Conservation (phyloP, 805 yeast genomes). For the Brettanomyces naardenensis region DNA sequence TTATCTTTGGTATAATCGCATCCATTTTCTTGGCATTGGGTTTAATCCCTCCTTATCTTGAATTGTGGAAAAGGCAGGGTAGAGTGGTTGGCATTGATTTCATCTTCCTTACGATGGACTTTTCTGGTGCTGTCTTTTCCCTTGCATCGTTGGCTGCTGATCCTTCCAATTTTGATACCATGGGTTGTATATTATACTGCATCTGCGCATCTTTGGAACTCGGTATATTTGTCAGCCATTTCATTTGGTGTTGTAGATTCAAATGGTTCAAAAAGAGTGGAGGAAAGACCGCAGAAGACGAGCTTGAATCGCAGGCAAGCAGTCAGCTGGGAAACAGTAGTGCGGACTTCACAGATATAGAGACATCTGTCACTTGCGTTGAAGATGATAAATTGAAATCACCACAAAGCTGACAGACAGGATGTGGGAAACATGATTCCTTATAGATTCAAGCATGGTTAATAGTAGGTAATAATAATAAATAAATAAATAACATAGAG, state of each 20-base stretch:
- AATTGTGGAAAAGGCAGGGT: slow-evolving; percentile 42
- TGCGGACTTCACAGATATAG: background rate
- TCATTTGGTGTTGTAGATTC: slow-evolving; percentile 56
- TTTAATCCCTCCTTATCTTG: slow-evolving; percentile 48
- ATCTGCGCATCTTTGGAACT: slow-evolving; percentile 68
- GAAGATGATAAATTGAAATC: too few species aligned
- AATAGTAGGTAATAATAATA: too few species aligned
- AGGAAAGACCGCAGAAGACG: slow-evolving; percentile 1
- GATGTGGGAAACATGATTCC: too few species aligned
- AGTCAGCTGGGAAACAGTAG: slow-evolving; percentile 1
- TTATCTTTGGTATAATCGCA: slow-evolving; percentile 43
- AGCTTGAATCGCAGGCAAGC: slow-evolving; percentile 2
- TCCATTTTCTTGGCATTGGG: slow-evolving; percentile 42
- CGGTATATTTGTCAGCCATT: slow-evolving; percentile 68
- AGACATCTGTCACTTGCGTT: too few species aligned
- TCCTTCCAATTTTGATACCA: slow-evolving; percentile 50
- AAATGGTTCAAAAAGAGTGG: slow-evolving; percentile 12
- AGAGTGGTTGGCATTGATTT: slow-evolving; percentile 50
- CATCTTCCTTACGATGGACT: slow-evolving; percentile 40
- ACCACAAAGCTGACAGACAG: too few species aligned
- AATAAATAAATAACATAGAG: too few species aligned
- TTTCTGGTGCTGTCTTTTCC: slow-evolving; percentile 54
- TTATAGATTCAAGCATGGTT: too few species aligned
- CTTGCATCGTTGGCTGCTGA: slow-evolving; percentile 48
- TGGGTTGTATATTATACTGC: slow-evolving; percentile 72